Conservation (phyloP, 2,329 filamentous ascomycete genomes). For the Paraphaeosphaeria sporulosa region DNA sequence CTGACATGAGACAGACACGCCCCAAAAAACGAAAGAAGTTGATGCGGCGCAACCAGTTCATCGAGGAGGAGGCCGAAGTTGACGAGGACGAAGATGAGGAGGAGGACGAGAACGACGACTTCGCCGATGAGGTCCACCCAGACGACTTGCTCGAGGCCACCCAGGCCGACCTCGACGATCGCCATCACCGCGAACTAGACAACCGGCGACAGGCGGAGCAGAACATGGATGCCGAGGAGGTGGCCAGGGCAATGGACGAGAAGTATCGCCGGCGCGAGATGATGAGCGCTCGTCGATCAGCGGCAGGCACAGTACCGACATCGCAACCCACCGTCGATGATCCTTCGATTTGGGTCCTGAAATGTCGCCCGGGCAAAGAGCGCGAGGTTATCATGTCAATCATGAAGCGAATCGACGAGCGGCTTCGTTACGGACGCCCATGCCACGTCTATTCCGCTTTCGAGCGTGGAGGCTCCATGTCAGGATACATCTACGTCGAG, state of each 20-base stretch:
- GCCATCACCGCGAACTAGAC: slow-evolving; percentile 92
- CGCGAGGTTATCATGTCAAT: slow-evolving; percentile 87
- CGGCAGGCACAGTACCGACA: slow-evolving; percentile 55
- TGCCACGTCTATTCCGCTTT: slow-evolving; percentile 89
- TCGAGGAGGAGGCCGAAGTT: slow-evolving; percentile 50
- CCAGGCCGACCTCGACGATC: slow-evolving; percentile 84
- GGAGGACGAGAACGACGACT: slow-evolving; percentile 80
- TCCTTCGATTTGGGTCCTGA: slow-evolving; percentile 92
- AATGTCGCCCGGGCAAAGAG: slow-evolving; percentile 95
- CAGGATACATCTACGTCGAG: slow-evolving; percentile 94
- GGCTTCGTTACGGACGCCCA: slow-evolving; percentile 77
- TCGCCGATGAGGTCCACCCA: slow-evolving; percentile 88
- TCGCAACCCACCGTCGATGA: slow-evolving; percentile 93
- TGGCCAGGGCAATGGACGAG: slow-evolving; percentile 81
- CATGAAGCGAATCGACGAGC: slow-evolving; percentile 87
- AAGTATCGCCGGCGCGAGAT: slow-evolving; percentile 78
- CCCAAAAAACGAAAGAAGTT: slow-evolving; percentile 5
- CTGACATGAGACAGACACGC: slow-evolving; percentile 7
- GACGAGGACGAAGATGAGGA: slow-evolving; percentile 88
- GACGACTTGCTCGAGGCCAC: slow-evolving; percentile 84
- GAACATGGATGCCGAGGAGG: slow-evolving; percentile 91
- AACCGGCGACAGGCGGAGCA: slow-evolving; percentile 86
- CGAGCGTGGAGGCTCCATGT: slow-evolving; percentile 87
- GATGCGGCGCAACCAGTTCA: slow-evolving; percentile 11
- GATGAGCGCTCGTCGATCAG: slow-evolving; percentile 40